Evolutionary conservation across 306 rosid genomes (phyloP), one percentile per base, ranked within the genome.

Genomic region (Sophora flavescens): DNA sequence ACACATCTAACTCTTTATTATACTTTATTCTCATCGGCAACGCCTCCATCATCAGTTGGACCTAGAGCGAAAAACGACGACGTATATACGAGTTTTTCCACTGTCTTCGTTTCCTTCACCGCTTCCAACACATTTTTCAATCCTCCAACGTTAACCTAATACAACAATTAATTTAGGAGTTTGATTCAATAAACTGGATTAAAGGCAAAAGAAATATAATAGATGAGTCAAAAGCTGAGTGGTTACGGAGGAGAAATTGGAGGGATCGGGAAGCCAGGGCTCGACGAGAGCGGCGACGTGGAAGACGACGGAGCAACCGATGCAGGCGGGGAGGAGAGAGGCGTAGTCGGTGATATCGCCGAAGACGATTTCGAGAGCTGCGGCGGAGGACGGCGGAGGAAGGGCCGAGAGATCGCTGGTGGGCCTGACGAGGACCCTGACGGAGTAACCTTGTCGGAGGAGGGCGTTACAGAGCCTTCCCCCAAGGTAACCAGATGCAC

Each of bases 241-340:
- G 17, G 75, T 88, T 80, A 95, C 97, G 13, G 91, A 53, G 82
- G 78, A 39, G 84, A 92, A 84, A 69, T 84, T 86, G 54, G 97
- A 88, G 69, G 97, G 96, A 72, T 90, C 92, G 12, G 98, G 97
- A 57, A 92, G 97, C 98, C 98, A 95, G 42, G 97, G 97, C 76
- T 95, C 98, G 72, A 95, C 98, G 9, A 95, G 41, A 10, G 96
- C 98, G 45, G 98, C 97, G 15, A 87, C 62, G 88, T 92, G 98
- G 86, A 95, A 95, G 83, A 95, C 80, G 85, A 87, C 65, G 76
- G 84, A 72, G 80, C 98, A 95, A 59, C 68, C 84, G 56, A 89
- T 84, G 91, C 68, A 85, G n/a, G 98, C 98, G 35, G 86, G 59
- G 48, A 90, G 90, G 63, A 95, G 90, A 17, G 98, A 92, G 13